These are phyloP conservation scores for Nicotiana otophora DNA, from an alignment of 257 asterid genomes.

Conservation along the genomic window DNA sequence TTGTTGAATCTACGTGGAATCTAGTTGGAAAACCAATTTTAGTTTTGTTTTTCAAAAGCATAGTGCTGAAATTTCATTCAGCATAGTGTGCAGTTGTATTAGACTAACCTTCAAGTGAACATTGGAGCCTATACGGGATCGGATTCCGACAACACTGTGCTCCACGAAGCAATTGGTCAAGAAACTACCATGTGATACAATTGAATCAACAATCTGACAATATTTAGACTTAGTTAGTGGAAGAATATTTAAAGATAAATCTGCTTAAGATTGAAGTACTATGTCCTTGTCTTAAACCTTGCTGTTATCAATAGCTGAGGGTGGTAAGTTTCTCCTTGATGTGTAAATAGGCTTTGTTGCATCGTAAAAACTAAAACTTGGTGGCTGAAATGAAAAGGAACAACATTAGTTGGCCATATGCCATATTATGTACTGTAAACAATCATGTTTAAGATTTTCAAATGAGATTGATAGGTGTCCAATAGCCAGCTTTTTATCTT, in stretches of 20 bases:
- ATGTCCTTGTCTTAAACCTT: conserved; percentile 40
- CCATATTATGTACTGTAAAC: background rate
- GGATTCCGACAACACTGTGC: conserved; percentile 86
- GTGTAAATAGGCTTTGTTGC: conserved; percentile 92
- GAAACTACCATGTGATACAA: conserved; percentile 88
- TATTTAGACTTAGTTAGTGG: background rate
- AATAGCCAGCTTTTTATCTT: background rate
- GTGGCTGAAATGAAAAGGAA: conserved; percentile 54
- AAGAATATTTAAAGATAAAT: background rate
- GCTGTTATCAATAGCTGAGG: conserved; percentile 80
- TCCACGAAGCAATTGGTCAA: conserved; percentile 67
- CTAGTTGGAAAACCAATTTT: background rate
- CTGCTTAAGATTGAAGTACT: background rate
- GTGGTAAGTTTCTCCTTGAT: conserved; percentile 93
- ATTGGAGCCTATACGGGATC: conserved; percentile 82
- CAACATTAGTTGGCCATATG: background rate
- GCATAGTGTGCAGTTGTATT: background rate
- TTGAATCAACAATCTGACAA: conserved; percentile 83
- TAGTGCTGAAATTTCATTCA: background rate
- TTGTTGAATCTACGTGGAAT: background rate
- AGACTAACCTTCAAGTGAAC: conserved; percentile 60
- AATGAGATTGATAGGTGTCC: background rate
- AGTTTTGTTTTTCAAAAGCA: background rate
- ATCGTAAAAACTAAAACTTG: conserved; percentile 91
- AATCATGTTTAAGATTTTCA: background rate